Evolutionary conservation across 768 basidiomycete genomes (phyloP), one percentile per base, ranked within the genome.

Genomic region (Panellus pusillus): DNA sequence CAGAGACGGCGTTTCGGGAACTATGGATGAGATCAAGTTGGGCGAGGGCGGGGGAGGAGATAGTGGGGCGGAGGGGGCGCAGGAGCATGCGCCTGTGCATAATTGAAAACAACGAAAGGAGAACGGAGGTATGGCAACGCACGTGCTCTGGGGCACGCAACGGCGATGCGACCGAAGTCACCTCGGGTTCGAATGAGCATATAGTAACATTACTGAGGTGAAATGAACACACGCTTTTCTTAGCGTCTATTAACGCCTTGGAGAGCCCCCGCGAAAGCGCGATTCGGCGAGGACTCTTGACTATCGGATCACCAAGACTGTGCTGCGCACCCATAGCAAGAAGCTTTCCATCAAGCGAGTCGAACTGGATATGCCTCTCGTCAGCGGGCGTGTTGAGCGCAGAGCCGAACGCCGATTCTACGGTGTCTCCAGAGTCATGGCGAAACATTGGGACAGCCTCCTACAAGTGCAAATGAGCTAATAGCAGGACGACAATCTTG

Each of bases 381-480:
- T 60, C 59, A 1, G 59, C 43, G 7, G 59, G 59, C 1, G 59
- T 60, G 44, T 60, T 52, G 17, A 60, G 47, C 12, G 31, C 47
- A 8, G 54, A 60, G 12, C 28, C 51, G 27, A 56, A 52, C 1
- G 55, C 17, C 27, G 59, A 60, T n/a, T 55, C 50, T 6, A 52
- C 42, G 40, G 46, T 57, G 14, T 57, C 56, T 41, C 17, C 47
- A n/a, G 54, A 60, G 14, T 60, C 55, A 37, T 44, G 53, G 11
- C 58, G 58, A 17, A 19, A 36, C 46, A 60, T 55, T 7, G 46
- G 46, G 15, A 55, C 27, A 12, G 47, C 42, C 11, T 37, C 18
- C 51, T 57, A 13, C 31, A 39, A 2, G 6, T 6, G 1, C 28
- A 2, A 49, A 9, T 52, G 1, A 43, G 43, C 9, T 27, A 1